Evolutionary conservation across 441 rosid species (phyloP).

Genomic region (Omphalea diandra): DNA sequence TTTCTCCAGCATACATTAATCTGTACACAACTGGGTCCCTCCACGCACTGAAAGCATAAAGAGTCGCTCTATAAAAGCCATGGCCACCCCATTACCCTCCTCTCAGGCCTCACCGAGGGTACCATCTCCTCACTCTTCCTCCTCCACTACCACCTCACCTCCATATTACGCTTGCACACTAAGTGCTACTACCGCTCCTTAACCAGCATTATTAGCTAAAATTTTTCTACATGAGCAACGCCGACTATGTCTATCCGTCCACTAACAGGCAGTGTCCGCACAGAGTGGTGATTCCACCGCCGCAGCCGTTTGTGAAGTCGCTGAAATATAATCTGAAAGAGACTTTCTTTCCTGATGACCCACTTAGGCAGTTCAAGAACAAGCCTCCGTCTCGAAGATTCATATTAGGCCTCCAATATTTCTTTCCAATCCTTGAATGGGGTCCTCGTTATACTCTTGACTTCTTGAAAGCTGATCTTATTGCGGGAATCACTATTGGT

Average conservation of each 20-base stretch:
- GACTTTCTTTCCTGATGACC: conserved; percentile 93
- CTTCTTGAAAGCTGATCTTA: conserved; percentile 70
- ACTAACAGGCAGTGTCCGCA: conserved; percentile 33
- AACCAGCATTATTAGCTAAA: too few species aligned
- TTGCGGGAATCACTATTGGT: conserved; percentile 87
- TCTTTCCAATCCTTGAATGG: conserved; percentile 82
- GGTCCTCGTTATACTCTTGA: conserved; percentile 66
- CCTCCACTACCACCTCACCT: neutral
- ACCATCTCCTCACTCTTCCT: neutral
- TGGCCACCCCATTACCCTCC: neutral
- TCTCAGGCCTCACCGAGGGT: too few species aligned
- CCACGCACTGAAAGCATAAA: conserved; percentile 5
- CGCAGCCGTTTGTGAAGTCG: conserved; percentile 71
- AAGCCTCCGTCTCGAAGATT: conserved; percentile 42
- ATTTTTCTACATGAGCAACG: conserved; percentile 59
- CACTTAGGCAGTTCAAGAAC: conserved; percentile 84
- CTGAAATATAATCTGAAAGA: conserved; percentile 68
- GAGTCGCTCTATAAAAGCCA: conserved; percentile 19
- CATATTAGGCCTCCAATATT: conserved; percentile 54
- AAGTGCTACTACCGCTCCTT: too few species aligned
- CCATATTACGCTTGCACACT: too few species aligned
- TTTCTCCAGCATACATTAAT: too few species aligned
- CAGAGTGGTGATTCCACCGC: conserved; percentile 65
- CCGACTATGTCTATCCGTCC: conserved; percentile 38
- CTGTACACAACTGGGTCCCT: neutral